These are phyloP conservation scores for Plasmodium reichenowi DNA, from an alignment of 169 alveolate species.

Conservation along the genomic window DNA sequence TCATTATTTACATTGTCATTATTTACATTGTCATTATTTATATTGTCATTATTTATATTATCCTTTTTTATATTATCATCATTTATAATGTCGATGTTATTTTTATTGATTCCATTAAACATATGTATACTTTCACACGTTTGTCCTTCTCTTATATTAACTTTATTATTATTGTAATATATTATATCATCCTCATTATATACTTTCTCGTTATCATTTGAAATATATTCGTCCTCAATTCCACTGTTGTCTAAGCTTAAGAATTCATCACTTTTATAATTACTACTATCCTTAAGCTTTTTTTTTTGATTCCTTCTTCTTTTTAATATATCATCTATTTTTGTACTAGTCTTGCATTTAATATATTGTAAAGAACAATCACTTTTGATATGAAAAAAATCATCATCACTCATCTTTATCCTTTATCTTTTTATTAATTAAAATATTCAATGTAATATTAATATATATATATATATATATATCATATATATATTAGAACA, in stretches of 20 bases:
- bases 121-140: no score
- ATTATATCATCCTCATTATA: not conserved
- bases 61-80: no score
- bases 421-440: not conserved
- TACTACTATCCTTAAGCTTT: slow-evolving; percentile 5
- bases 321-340: slow-evolving; percentile 72
- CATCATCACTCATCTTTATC: slow-evolving; percentile 76
- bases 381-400: slow-evolving; percentile 60
- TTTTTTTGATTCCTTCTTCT: slow-evolving; percentile 32
- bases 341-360: slow-evolving; percentile 68
- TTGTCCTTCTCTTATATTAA: no score
- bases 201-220: not conserved
- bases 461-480: not conserved
- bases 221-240: not conserved
- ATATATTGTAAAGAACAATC: slow-evolving; percentile 45
- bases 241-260: slow-evolving; percentile 3
- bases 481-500: not conserved
- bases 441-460: no score
- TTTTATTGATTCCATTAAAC: no score
- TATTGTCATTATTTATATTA: no score
- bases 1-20: no score
- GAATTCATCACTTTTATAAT: slow-evolving; percentile 3
- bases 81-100: no score
- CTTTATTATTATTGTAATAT: not conserved
- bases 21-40: no score